Base-by-base conservation (phyloP, 176 grass and related monocot species). In the Oryza rufipogon region DNA sequence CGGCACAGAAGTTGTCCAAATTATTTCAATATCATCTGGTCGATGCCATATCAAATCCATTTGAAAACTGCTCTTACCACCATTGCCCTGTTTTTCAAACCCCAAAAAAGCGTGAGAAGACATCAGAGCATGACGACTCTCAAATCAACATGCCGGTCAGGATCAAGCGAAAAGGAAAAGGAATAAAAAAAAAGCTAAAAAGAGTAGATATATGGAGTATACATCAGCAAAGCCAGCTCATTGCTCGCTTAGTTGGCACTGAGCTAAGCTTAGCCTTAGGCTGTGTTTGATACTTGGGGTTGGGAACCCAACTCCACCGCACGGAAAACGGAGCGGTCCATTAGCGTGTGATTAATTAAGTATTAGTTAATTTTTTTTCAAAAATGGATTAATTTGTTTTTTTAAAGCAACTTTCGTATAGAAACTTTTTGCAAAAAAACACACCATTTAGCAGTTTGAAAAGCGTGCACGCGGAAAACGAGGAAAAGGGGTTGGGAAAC, bases 201-300 rank as follows among this genome's bases (percentile, higher is more conserved):
- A 26, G 11, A 70, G 41, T 5, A 26, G 0, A 58, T n/a, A 2
- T 41, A 69, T n/a, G 48, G 11, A 38, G 26, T 26, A 26, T 41
- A 75, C 39, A 28, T 11, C 70, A 89, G 41, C 76, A 46, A 46
- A 45, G 33, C 66, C 5, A 16, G 13, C 32, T 5, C 38, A 28
- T 15, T 66, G 25, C 22, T 7, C 30, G 36, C 32, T 64, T 70
- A 65, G 64, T 11, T 76, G 79, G 52, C n/a, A 41, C 44, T 69
- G 36, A 87, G 80, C 67, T 72, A 41, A 41, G 67, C 56, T 19
- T 7, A 63, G n/a, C 20, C 58, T 9, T 16, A 66, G 74, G n/a
- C n/a, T n/a, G n/a, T n/a, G n/a, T n/a, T n/a, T n/a, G n/a, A n/a
- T n/a, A n/a, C n/a, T n/a, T n/a, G n/a, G n/a, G n/a, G n/a, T n/a